Conservation (phyloP, 2,329 filamentous ascomycete genomes). For the Fusarium oxysporum region DNA sequence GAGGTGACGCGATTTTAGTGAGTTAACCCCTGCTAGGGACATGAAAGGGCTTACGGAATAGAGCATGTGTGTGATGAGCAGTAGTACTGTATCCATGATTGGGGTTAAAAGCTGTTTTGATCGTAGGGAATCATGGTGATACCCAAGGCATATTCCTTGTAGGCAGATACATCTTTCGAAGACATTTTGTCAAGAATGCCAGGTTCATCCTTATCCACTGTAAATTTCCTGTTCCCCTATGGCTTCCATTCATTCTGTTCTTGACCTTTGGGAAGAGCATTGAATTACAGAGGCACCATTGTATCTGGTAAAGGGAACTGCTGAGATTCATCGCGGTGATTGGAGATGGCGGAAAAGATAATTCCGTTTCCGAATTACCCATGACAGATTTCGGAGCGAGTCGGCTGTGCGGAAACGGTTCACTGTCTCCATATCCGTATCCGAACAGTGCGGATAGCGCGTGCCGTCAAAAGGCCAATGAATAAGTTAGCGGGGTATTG, state of each 20-base stretch:
- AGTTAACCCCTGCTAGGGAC: no score
- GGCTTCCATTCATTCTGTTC: background rate
- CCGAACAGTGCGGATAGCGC: background rate
- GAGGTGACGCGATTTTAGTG: background rate
- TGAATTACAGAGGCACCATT: background rate
- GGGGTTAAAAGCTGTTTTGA: background rate
- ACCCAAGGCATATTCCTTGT: accelerated
- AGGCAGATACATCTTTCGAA: background rate
- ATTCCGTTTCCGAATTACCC: background rate
- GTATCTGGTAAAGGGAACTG: background rate
- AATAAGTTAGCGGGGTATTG: background rate
- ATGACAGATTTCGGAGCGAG: background rate
- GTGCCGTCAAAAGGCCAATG: accelerated
- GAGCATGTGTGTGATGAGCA: background rate
- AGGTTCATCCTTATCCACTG: background rate
- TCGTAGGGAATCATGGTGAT: background rate
- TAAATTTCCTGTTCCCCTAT: background rate
- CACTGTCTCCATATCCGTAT: background rate
- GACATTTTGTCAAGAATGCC: background rate
- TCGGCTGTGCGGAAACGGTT: background rate
- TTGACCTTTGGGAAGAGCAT: accelerated
- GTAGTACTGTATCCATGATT: accelerated
- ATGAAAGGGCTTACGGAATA: accelerated
- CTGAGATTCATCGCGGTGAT: background rate
- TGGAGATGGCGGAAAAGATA: background rate